Evolutionary conservation across 2,329 filamentous ascomycete genomes (phyloP).

Genomic region (Cladophialophora yegresii): DNA sequence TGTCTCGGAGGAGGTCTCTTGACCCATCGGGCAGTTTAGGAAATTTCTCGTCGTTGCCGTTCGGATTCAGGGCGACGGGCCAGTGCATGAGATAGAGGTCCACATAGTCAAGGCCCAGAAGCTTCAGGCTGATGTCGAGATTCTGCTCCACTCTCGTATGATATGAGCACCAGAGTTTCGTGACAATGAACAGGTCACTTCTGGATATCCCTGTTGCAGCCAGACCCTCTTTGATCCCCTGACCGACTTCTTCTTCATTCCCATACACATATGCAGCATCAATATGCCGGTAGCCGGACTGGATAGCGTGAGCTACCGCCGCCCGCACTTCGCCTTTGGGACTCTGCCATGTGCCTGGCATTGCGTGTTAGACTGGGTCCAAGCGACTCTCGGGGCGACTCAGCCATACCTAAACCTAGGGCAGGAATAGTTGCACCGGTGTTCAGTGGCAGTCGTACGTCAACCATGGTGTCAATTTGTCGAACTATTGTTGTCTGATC

Average conservation of each 20-base stretch:
- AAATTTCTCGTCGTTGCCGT: constrained; percentile 48
- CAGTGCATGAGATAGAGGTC: constrained; percentile 73
- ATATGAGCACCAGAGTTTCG: constrained; percentile 69
- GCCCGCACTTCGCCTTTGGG: constrained; percentile 50
- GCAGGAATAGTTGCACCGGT: constrained; percentile 53
- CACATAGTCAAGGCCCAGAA: constrained; percentile 66
- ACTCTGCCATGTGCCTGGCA: constrained; percentile 56
- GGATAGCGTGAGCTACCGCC: constrained; percentile 51
- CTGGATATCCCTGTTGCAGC: constrained; percentile 65
- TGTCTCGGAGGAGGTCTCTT: constrained; percentile 52
- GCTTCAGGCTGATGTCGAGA: constrained; percentile 62
- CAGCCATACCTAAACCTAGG: constrained; percentile 48
- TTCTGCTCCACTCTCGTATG: constrained; percentile 65
- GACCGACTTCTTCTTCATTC: constrained; percentile 68
- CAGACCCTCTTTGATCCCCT: constrained; percentile 53
- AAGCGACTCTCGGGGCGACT: background rate
- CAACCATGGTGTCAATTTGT: constrained; percentile 30
- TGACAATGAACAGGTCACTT: constrained; percentile 66
- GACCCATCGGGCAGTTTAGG: constrained; percentile 48
- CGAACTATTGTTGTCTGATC: background rate
- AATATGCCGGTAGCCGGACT: constrained; percentile 44
- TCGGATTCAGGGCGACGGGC: constrained; percentile 55
- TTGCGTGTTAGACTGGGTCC: background rate
- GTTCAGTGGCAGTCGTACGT: constrained; percentile 48
- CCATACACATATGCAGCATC: constrained; percentile 51